Evolutionary conservation across 169 alveolate genomes (phyloP), one percentile per base, ranked within the genome.

Genomic region (Eimeria necatrix): DNA sequence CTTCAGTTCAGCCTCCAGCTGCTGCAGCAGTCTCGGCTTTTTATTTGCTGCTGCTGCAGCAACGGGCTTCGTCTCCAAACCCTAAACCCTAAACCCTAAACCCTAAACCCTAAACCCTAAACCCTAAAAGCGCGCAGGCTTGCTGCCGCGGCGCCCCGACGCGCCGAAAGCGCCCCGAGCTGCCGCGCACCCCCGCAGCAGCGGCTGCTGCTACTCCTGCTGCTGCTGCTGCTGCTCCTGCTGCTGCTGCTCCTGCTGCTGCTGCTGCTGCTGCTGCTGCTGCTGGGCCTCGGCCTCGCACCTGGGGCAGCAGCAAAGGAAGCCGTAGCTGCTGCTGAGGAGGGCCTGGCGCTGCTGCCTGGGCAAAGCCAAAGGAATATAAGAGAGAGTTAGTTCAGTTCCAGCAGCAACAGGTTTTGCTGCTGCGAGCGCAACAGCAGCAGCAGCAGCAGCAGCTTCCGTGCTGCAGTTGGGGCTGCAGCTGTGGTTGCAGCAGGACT

Each of bases 401-500:
- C 96, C 96, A 24, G 14, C 60, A 22, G 52, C 46, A 51, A 95
- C 95, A 48, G 94, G 93, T 78, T 88, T 88, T n/a, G 71, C 93
- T 8, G 97, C 76, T 22, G 59, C 71, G 9, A 96, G 56, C 59
- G 84, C 10, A 49, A 96, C 91, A 49, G 94, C 70, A 5, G 93
- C 89, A 80, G 95, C 97, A 32, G 61, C 85, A 7, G 52, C 73
- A 18, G 92, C 48, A n/a, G n/a, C n/a, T 26, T 86, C 68, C 6
- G 95, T 95, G 71, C 68, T 59, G 85, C 97, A 96, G 61, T 95
- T 96, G 32, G 97, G 97, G 51, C 51, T 90, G 90, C 97, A 96
- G 86, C 97, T 96, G 95, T 96, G 97, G 59, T 96, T 96, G 83
- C 93, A 96, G 85, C 97, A 96, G 14, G 97, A 86, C 81, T 96